Evolutionary conservation across 768 basidiomycete genomes (phyloP), one percentile per base, ranked within the genome.

Genomic region (Boletus rubroflammeus): DNA sequence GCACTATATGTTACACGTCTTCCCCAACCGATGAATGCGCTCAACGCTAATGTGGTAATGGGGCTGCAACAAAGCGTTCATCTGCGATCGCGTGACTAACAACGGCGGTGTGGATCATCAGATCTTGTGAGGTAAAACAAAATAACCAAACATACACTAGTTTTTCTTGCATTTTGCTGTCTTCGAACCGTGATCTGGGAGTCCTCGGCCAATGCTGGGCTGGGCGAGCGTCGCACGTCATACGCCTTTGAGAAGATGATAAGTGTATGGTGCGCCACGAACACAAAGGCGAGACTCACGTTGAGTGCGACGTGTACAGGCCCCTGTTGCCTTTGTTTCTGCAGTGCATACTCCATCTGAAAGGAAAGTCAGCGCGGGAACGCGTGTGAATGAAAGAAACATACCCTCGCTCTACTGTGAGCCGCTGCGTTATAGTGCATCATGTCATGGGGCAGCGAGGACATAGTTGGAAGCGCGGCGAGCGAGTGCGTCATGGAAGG

Each of bases 401-500:
- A 2, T 15, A 63, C 69, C 59, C 58, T 71, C 43, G 69, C 71
- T 61, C 46, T 65, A 31, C 71, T 71, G 48, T 72, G 60, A 0
- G 65, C 58, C 1, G 61, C 56, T 3, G 69, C 56, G 34, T 70
- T 70, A 34, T 68, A 60, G 55, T 72, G 67, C 47, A 71, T 41
- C 69, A 71, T 71, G 40, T 63, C 69, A 3, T 61, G 50, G 39
- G 69, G 69, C 14, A 71, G 32, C 15, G 67, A 55, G 29, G 67
- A 67, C 67, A 71, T 71, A 17, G 61, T 64, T 3, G 69, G 69
- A 9, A 71, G 62, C 2, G 60, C 48, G 25, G 65, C 69, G 49
- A 71, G 65, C 51, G 67, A 69, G 53, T 72, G 69, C 6, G 56
- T 67, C 69, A 71, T 66, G 56, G 70, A 63, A 2, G 69, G 69